These are phyloP conservation scores for Boletus edulis DNA, from an alignment of 768 basidiomycete species.

Conservation along the genomic window DNA sequence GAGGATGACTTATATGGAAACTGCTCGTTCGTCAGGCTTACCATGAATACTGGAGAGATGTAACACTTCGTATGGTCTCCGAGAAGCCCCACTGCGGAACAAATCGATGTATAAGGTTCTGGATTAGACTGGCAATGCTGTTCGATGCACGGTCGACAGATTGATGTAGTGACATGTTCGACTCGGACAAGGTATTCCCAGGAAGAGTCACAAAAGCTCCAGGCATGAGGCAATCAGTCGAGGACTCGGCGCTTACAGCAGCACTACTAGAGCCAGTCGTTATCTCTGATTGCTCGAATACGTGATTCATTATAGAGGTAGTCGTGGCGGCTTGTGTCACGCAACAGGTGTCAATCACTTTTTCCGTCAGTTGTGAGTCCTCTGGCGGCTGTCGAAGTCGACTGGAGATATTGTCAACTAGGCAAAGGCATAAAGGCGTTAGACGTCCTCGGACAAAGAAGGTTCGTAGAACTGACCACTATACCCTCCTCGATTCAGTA, in stretches of 20 bases:
- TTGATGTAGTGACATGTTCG: neutral
- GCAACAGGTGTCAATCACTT: constrained; percentile 57
- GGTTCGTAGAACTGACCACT: neutral
- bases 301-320: neutral
- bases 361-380: constrained; percentile 1
- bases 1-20: neutral
- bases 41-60: neutral
- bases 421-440: constrained; percentile 27
- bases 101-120: neutral
- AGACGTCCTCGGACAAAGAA: neutral
- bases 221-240: neutral
- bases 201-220: neutral
- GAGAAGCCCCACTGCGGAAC: neutral
- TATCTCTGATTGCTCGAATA: neutral
- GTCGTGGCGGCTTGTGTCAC: neutral
- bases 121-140: neutral
- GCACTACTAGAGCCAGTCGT: neutral
- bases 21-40: neutral
- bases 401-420: constrained; percentile 45
- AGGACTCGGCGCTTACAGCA: constrained; percentile 46
- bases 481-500: neutral
- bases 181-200: neutral
- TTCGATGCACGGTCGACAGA: neutral
- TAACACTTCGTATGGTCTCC: neutral
- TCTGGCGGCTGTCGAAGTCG: neutral